A percentile compares a stretch with the other conserved stretches of the same genome.
Evolutionary conservation across 139 green algal genomes (phyloP).

Genomic region (Nannochloris sp.): DNA sequence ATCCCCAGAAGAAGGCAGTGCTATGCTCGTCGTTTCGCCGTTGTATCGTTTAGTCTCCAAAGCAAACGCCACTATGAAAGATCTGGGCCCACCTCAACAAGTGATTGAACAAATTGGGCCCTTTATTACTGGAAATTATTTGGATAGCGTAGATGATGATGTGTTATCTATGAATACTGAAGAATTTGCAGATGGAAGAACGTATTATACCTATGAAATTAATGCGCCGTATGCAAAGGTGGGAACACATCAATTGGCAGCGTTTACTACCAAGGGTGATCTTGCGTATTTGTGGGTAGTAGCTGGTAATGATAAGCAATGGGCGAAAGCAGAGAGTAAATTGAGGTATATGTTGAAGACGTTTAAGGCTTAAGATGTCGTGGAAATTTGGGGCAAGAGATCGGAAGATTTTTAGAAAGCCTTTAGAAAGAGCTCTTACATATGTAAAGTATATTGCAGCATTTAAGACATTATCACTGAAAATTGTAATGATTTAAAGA

Average conservation of each 20-base stretch:
- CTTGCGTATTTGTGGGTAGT: slow-evolving; percentile 57
- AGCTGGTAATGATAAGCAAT: slow-evolving; percentile 68
- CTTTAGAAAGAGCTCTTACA: background rate
- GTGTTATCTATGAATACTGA: background rate
- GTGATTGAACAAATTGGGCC: slow-evolving; percentile 58
- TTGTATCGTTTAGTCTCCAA: slow-evolving; percentile 64
- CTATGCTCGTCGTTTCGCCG: slow-evolving; percentile 62
- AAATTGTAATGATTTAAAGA: background rate
- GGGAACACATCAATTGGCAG: slow-evolving; percentile 44
- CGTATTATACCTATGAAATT: slow-evolving; percentile 36
- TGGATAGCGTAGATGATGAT: slow-evolving; percentile 25
- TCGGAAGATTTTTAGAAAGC: background rate
- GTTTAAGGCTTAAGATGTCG: slow-evolving; percentile 44
- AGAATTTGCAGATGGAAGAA: slow-evolving; percentile 25
- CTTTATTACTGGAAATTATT: slow-evolving; percentile 65
- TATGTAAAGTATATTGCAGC: slow-evolving; percentile 1
- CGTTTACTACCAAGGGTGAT: slow-evolving; percentile 60
- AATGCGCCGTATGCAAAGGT: slow-evolving; percentile 30
- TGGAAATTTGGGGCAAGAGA: background rate
- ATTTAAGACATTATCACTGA: background rate
- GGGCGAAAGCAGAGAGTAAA: slow-evolving; percentile 38
- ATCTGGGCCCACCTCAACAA: slow-evolving; percentile 43
- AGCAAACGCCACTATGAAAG: slow-evolving; percentile 42
- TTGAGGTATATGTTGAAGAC: slow-evolving; percentile 40
- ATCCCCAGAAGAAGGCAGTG: slow-evolving; percentile 33